Evolutionary conservation across 2,329 filamentous ascomycete species (phyloP), one percentile per base, ranked within the genome.

Genomic region (Aspergillus tanneri): DNA sequence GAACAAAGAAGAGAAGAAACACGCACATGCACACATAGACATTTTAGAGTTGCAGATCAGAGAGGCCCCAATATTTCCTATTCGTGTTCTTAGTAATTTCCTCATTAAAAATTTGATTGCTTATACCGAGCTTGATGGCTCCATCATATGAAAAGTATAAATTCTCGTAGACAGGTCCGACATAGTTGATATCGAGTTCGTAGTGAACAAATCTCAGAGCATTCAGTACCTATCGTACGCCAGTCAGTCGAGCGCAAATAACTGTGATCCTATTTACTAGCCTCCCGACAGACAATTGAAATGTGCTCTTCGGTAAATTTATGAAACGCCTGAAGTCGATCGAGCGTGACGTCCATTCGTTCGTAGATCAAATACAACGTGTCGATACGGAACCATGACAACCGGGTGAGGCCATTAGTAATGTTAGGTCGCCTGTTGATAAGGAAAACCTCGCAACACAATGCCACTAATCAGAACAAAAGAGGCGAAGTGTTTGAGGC

Each of bases 101-200:
- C 12, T 6, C 3, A n/a, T 24, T 24, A 14, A 24, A 21, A 23
- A 16, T 14, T 14, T 2, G 9, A 22, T 4, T 14, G 8, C 22
- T 3, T 21, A 39, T 39, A 39, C 37, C 37, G 7, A 39, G 7
- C 37, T 39, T 39, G 11, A 39, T 9, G 3, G 37, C 16, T 24
- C 37, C 37, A 39, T 39, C 37, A 11, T 39, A 39, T 9, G 37
- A 39, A 24, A 39, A 39, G 22, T 39, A 39, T 3, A 25, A 18
- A 24, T 39, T 39, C 3, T 39, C 37, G n/a, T 39, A 39, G 22
- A 39, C 24, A 14, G 37, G 14, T 4, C 37, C 37, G 11, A 23
- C 16, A 24, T 39, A 39, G 11, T 39, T 4, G 21, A 24, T 14
- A 6, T 25, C 19, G n/a, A 39, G 37, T 25, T 39, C 37, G 22